phyloP scores from a whole-genome alignment of 2,329 filamentous ascomycete genomes.

The Cyclaneusma minus region DNA sequence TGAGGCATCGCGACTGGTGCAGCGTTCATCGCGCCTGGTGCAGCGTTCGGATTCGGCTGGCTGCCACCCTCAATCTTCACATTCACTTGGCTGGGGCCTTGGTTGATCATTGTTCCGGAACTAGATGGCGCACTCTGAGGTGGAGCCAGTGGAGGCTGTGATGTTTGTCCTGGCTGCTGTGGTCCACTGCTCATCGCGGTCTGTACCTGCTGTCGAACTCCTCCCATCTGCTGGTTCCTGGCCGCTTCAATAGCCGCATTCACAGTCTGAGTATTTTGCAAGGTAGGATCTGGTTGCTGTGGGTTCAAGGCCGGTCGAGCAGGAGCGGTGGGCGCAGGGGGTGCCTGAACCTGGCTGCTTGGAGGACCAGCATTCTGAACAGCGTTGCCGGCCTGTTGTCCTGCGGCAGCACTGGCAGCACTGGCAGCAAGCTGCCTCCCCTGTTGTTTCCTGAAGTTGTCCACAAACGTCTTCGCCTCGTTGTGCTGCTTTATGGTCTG shows the following conservation, averaged over 20 bases:
- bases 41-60: slow-evolving; percentile 16
- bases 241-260: slow-evolving; percentile 19
- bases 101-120: slow-evolving; percentile 7
- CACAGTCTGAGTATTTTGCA: slow-evolving; percentile 17
- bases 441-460: slow-evolving; percentile 26
- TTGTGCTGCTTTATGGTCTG: slow-evolving; percentile 27
- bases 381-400: slow-evolving; percentile 8
- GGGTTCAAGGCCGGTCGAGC: slow-evolving; percentile 15
- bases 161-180: slow-evolving; percentile 8
- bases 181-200: too few species aligned
- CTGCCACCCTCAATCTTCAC: slow-evolving; percentile 14
- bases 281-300: slow-evolving; percentile 14
- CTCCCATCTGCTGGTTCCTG: slow-evolving; percentile 17
- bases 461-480: slow-evolving; percentile 32
- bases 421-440: slow-evolving; percentile 3
- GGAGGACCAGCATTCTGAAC: slow-evolving; percentile 7
- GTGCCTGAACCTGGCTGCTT: too few species aligned
- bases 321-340: slow-evolving; percentile 3
- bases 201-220: slow-evolving; percentile 6
- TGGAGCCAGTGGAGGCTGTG: slow-evolving; percentile 6
- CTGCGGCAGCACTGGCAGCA: slow-evolving; percentile 12
- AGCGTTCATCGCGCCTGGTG: too few species aligned
- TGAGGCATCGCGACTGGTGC: too few species aligned
- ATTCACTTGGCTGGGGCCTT: slow-evolving; percentile 6
- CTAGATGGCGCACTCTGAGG: slow-evolving; percentile 9